Evolutionary conservation across 2,329 filamentous ascomycete species (phyloP).

Genomic region (Rhynchosporium agropyri): DNA sequence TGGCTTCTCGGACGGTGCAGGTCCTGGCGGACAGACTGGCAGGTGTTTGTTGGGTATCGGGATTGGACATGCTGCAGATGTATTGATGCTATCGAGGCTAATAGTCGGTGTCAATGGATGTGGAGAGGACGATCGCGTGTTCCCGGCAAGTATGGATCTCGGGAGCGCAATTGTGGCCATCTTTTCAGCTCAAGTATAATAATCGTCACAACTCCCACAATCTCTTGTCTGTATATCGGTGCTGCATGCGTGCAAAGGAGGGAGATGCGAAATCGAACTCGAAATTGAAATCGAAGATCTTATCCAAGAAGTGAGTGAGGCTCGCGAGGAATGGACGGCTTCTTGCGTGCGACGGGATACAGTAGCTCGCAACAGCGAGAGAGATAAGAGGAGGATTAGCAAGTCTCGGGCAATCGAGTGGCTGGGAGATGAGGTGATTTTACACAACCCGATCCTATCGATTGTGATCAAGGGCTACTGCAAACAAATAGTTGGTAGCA

Average conservation of each 20-base stretch:
- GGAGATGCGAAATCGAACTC: conserved; percentile 7
- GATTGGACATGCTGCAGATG: conserved; percentile 56
- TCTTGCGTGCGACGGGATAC: not conserved
- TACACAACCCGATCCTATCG: not conserved
- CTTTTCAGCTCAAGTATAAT: conserved; percentile 1
- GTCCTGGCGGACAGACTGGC: conserved; percentile 84
- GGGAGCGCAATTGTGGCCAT: conserved; percentile 44
- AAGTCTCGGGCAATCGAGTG: not conserved
- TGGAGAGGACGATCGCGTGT: conserved; percentile 46
- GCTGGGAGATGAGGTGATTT: not conserved
- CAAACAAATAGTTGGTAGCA: not conserved
- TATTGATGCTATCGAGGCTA: conserved; percentile 54
- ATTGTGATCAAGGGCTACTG: not conserved
- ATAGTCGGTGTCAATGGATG: conserved; percentile 54
- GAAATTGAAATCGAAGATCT: conserved; percentile 2
- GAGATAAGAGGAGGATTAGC: conserved; percentile 15
- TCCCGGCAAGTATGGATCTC: conserved; percentile 36
- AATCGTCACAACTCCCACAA: conserved; percentile 13
- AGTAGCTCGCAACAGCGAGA: not conserved
- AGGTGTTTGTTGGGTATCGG: conserved; percentile 87
- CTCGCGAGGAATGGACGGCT: conserved; percentile 19
- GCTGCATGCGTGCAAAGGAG: conserved; percentile 20
- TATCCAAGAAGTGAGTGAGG: conserved; percentile 7
- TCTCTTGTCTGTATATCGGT: conserved; percentile 19
- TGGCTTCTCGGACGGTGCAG: conserved; percentile 57